A percentile compares a stretch with the other conserved stretches of the same genome.
Conservation (phyloP, 768 basidiomycete genomes). For the Pleurotus eryngii region DNA sequence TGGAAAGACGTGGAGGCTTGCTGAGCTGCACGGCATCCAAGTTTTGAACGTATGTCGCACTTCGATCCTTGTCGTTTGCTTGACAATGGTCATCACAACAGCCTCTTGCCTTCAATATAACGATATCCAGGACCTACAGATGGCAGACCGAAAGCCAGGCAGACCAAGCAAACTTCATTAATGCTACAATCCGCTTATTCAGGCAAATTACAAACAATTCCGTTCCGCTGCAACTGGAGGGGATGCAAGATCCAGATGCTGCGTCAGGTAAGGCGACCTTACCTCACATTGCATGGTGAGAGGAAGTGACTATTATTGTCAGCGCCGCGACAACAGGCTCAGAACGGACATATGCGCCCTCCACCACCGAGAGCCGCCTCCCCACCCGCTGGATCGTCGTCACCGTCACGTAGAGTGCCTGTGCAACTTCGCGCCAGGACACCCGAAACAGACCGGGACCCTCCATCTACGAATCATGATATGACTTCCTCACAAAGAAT, state of each 20-base stretch:
- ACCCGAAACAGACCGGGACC: not conserved
- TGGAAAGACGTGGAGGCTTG: conserved; percentile 91
- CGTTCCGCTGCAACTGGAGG: conserved; percentile 52
- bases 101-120: conserved; percentile 73
- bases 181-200: conserved; percentile 62
- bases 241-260: conserved; percentile 43
- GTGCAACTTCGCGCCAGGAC: conserved; percentile 17
- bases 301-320: conserved; percentile 6
- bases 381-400: conserved; percentile 1
- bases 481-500: conserved; percentile 18
- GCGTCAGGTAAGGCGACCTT: conserved; percentile 26
- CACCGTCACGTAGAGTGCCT: conserved; percentile 13
- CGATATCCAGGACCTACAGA: conserved; percentile 83
- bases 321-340: conserved; percentile 14
- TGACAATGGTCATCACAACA: conserved; percentile 21
- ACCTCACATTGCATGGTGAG: not conserved
- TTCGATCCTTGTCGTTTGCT: conserved; percentile 7
- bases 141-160: conserved; percentile 79
- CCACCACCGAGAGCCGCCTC: conserved; percentile 14
- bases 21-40: conserved; percentile 79
- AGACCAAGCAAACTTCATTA: conserved; percentile 76
- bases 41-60: conserved; percentile 61
- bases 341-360: conserved; percentile 17
- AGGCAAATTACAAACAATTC: conserved; percentile 41
- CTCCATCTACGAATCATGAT: not conserved